Base-by-base conservation (phyloP, 202 grass and related monocot species). In the Schoenoplectus tabernaemontani region DNA sequence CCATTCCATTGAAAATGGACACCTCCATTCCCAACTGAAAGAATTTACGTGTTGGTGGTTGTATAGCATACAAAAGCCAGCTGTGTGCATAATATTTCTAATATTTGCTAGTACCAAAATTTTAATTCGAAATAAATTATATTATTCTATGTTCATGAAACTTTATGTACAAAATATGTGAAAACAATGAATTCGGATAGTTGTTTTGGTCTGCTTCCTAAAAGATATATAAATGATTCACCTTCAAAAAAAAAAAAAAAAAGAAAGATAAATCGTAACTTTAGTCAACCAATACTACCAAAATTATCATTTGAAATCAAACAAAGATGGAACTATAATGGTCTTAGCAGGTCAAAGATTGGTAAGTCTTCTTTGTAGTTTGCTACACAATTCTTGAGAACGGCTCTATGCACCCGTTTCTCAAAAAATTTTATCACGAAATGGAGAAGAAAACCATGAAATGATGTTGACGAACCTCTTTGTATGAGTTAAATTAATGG, bases 401-500 rank as follows among this genome's bases (percentile, higher is more conserved):
- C 3, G 9, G 22, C 7, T 7, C 4, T 57, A 57, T 57, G 19
- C 5, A 34, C 59, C 28, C 59, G 4, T 10, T 43, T 43, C 8
- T 6, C 69, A 74, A 6, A 47, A 5, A 1, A 28, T 73, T 26
- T 73, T 41, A 37, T 59, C 4, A 36, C 42, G 39, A 37, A 80
- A 80, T 80, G 77, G 77, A 64, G 77, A 80, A 20, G 77, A 33
- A 44, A 63, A 10, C 0, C 23, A 64, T 47, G 39, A 1, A 80
- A 80, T 80, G 54, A 48, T 80, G 30, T 80, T 7, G 57, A 47
- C 15, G 41, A 30, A 63, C 77, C 38, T 64, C 24, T 50, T 80
- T 80, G 77, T 63, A 50, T 80, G 59, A 36, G 64, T 80, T 80
- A 80, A n/a, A n/a, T n/a, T n/a, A 64, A 79, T 62, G 37, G 57